Conservation (phyloP, 73 alveolate genomes). For the Durusdinium trenchii region DNA sequence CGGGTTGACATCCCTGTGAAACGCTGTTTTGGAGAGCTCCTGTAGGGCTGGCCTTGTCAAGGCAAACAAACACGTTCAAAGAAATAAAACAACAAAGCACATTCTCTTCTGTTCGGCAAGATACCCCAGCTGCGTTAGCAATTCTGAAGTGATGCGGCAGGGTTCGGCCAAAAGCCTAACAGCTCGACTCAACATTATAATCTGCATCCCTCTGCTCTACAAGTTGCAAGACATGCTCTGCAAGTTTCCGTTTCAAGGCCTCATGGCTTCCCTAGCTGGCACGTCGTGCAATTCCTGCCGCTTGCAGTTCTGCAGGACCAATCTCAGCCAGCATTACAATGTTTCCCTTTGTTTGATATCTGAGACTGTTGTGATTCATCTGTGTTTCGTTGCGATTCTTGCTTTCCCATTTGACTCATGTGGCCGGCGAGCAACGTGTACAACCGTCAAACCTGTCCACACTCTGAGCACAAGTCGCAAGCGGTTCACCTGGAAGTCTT, state of each 20-base stretch:
- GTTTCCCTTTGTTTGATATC: too few relatives aligned
- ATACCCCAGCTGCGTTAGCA: constrained; percentile 79
- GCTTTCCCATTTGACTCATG: not conserved
- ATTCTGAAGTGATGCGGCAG: constrained; percentile 77
- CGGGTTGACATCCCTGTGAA: constrained; percentile 89
- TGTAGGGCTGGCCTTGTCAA: constrained; percentile 65
- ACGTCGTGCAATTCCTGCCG: constrained; percentile 13
- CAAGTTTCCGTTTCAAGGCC: not conserved
- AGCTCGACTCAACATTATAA: not conserved
- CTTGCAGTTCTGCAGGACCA: constrained; percentile 47
- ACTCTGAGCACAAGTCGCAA: constrained; percentile 29
- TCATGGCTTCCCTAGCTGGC: constrained; percentile 58
- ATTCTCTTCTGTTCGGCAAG: constrained; percentile 14
- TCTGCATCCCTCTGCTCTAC: not conserved
- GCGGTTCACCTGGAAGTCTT: constrained; percentile 81
- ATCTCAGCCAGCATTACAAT: constrained; percentile 31
- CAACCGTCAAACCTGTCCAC: too few relatives aligned
- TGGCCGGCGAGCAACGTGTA: not conserved
- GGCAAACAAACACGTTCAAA: not conserved
- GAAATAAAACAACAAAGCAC: not conserved
- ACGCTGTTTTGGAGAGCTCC: constrained; percentile 39
- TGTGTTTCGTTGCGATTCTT: too few relatives aligned
- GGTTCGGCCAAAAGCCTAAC: constrained; percentile 73
- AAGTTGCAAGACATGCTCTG: not conserved
- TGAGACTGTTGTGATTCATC: too few relatives aligned